Percentiles rank a stretch among this genome's conserved stretches.
These are phyloP conservation scores for Mortierella sp. DNA, from an alignment of 371 early-diverging fungal species.

Conservation along the genomic window DNA sequence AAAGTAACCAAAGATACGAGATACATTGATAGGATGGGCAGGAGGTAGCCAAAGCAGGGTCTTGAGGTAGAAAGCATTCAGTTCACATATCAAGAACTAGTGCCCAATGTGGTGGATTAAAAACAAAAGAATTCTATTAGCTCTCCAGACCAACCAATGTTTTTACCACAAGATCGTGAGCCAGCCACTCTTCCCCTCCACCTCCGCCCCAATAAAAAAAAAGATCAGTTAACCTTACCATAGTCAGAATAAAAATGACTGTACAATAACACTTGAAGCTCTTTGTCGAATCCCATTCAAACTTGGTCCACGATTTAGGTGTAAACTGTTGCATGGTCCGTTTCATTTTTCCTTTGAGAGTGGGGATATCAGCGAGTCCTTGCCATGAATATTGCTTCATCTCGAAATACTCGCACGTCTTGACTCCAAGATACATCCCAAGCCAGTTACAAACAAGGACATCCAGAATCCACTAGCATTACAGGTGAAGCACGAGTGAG, in stretches of 20 bases:
- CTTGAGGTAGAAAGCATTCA: constrained; percentile 94
- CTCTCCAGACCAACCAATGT: too few relatives aligned
- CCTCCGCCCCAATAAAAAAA: too few relatives aligned
- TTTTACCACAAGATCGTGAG: too few relatives aligned
- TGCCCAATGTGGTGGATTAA: too few relatives aligned
- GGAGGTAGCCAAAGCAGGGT: constrained; percentile 92
- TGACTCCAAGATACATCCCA: constrained; percentile 92
- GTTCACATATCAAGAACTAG: constrained; percentile 78
- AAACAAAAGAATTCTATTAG: background rate
- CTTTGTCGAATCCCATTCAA: constrained; percentile 85
- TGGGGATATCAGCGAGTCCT: constrained; percentile 81
- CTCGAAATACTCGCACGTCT: constrained; percentile 90
- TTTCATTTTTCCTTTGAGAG: constrained; percentile 83
- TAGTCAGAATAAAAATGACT: constrained; percentile 66
- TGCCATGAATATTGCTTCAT: constrained; percentile 94
- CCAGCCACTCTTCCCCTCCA: too few relatives aligned
- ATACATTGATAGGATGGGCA: constrained; percentile 81
- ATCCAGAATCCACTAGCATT: constrained; percentile 90
- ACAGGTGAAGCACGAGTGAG: background rate
- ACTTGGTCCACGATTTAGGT: constrained; percentile 91
- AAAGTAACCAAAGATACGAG: constrained; percentile 82
- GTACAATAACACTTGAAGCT: constrained; percentile 83
- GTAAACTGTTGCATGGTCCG: constrained; percentile 93
- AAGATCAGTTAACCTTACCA: constrained; percentile 55
- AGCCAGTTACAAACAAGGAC: constrained; percentile 92